Conservation (phyloP, 768 basidiomycete genomes). For the Suillus subaureus region DNA sequence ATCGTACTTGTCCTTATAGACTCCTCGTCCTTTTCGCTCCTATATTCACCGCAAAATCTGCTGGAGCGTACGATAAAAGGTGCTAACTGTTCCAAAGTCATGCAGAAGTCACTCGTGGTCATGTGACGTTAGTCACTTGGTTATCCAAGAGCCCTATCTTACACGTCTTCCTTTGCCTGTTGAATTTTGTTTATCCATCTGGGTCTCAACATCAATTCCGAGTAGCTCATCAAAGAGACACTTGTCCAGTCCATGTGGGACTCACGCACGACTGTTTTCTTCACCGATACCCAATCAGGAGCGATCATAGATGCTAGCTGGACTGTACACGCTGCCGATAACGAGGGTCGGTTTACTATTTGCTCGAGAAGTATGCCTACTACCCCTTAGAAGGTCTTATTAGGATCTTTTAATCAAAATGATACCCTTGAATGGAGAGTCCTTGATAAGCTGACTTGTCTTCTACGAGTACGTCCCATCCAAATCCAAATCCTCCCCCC, state of each 20-base stretch:
- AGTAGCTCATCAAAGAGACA: too few relatives aligned
- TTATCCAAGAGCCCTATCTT: too few relatives aligned
- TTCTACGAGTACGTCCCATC: conserved; percentile 39
- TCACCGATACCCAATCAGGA: conserved; percentile 45
- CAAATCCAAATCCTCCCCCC: not conserved
- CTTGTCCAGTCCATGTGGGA: conserved; percentile 59
- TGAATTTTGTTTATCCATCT: too few relatives aligned
- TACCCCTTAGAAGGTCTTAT: conserved; percentile 49
- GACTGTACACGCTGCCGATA: conserved; percentile 54
- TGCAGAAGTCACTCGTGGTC: too few relatives aligned
- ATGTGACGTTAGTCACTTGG: too few relatives aligned
- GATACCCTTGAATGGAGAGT: conserved; percentile 38
- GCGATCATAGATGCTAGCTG: conserved; percentile 48
- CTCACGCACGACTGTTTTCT: conserved; percentile 52
- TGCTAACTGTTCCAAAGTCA: too few relatives aligned
- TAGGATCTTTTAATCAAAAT: conserved; percentile 42
- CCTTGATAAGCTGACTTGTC: conserved; percentile 46
- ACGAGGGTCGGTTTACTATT: conserved; percentile 41
- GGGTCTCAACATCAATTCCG: too few relatives aligned
- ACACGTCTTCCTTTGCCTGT: too few relatives aligned
- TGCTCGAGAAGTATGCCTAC: conserved; percentile 52
- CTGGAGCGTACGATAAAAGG: too few relatives aligned
- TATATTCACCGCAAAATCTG: too few relatives aligned
- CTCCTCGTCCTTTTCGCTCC: too few relatives aligned
- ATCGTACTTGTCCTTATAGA: too few relatives aligned